A percentile compares a stretch with the other conserved stretches of the same genome.
These are phyloP conservation scores for Lophiostoma macrostomum DNA, from an alignment of 495 filamentous ascomycete species.

Conservation along the genomic window DNA sequence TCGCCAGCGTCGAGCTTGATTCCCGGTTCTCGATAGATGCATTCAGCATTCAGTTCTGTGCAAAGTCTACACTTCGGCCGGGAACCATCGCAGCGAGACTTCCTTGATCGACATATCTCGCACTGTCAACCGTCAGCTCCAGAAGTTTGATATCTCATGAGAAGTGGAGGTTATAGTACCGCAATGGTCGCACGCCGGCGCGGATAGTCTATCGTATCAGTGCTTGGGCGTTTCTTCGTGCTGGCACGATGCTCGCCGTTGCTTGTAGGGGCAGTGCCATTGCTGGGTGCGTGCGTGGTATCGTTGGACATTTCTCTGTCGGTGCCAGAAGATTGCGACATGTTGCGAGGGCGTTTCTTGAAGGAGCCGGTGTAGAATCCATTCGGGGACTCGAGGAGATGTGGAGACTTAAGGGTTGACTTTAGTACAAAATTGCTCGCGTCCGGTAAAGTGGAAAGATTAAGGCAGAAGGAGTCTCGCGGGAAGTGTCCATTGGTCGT, in stretches of 20 bases:
- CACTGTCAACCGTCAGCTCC: no score
- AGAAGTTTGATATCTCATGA: no score
- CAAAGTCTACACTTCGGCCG: conserved; percentile 81
- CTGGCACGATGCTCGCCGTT: conserved; percentile 28
- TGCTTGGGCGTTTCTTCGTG: conserved; percentile 34
- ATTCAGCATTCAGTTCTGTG: conserved; percentile 76
- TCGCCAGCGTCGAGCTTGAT: conserved; percentile 86
- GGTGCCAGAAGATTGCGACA: conserved; percentile 37
- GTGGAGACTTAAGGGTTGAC: conserved; percentile 31
- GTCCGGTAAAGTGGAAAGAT: conserved; percentile 34
- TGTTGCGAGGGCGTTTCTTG: conserved; percentile 35
- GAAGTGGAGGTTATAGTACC: conserved; percentile 28
- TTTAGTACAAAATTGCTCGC: conserved; percentile 30
- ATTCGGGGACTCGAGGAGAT: conserved; percentile 32
- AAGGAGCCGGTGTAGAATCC: conserved; percentile 21
- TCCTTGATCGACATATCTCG: conserved; percentile 79
- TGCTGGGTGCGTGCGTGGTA: conserved; percentile 10
- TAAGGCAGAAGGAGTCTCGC: conserved; percentile 34
- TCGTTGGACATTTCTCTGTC: conserved; percentile 33
- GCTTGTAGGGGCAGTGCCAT: conserved; percentile 29
- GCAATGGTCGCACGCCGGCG: conserved; percentile 42
- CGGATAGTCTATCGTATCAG: conserved; percentile 42
- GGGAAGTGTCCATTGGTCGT: conserved; percentile 35
- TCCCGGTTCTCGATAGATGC: conserved; percentile 78
- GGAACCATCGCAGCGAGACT: conserved; percentile 79